phyloP scores from a whole-genome alignment of 768 basidiomycete species.

The Psilocybe tampanensis region DNA sequence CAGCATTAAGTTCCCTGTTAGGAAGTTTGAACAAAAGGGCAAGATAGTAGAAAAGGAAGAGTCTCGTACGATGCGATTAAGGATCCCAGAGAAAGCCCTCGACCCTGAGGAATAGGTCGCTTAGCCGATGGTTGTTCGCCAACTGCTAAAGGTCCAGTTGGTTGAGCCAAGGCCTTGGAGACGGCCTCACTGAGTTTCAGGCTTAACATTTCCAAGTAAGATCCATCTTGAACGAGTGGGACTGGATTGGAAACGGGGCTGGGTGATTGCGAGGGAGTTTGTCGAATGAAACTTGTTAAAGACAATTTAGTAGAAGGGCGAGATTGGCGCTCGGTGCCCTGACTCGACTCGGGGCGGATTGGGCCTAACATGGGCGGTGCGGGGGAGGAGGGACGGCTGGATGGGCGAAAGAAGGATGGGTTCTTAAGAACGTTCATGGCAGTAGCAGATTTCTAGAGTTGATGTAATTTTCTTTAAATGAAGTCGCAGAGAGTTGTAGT shows the following conservation, averaged over 20 bases:
- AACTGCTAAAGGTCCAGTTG: conserved; percentile 51
- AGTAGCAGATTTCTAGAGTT: conserved; percentile 14
- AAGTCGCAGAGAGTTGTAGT: conserved; percentile 24
- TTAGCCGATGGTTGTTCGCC: conserved; percentile 65
- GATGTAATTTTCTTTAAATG: conserved; percentile 8
- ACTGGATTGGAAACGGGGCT: conserved; percentile 36
- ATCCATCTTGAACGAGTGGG: conserved; percentile 72
- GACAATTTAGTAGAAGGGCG: conserved; percentile 62
- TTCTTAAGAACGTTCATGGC: conserved; percentile 71
- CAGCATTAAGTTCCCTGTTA: conserved; percentile 67
- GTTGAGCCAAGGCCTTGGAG: conserved; percentile 72
- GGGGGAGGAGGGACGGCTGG: conserved; percentile 67
- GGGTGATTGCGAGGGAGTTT: conserved; percentile 47
- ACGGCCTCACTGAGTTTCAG: conserved; percentile 83
- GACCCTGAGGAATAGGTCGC: conserved; percentile 73
- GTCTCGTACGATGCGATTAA: conserved; percentile 70
- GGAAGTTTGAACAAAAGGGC: conserved; percentile 7
- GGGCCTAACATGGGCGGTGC: conserved; percentile 39
- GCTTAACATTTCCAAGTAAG: conserved; percentile 76
- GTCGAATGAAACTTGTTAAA: conserved; percentile 58
- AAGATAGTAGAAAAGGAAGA: conserved; percentile 6
- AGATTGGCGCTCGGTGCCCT: conserved; percentile 43
- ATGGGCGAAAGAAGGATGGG: conserved; percentile 65
- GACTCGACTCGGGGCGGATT: conserved; percentile 38
- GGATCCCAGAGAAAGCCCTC: conserved; percentile 66